These are phyloP conservation scores for Pinus albicaulis DNA, from an alignment of 75 land plant genomes.

Conservation along the genomic window DNA sequence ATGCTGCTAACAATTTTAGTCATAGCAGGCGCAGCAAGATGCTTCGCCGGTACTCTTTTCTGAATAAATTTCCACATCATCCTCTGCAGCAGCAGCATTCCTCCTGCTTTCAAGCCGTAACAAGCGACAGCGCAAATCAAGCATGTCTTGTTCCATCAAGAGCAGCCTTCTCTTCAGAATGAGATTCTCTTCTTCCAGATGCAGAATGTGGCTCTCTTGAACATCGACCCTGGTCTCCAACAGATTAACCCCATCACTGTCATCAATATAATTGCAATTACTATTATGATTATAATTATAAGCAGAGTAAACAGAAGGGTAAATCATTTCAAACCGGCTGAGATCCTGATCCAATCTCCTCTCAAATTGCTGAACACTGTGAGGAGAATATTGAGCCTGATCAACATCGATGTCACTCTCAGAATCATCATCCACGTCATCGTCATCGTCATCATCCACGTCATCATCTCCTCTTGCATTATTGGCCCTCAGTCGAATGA, in stretches of 20 bases:
- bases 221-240: conserved; percentile 69
- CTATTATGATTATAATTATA: background rate
- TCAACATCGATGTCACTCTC: conserved; percentile 85
- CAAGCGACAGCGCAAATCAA: conserved; percentile 69
- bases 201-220: conserved; percentile 76
- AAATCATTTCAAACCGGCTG: conserved; percentile 91
- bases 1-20: too few species aligned
- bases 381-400: conserved; percentile 15
- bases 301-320: conserved; percentile 33
- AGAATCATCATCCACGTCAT: conserved; percentile 32
- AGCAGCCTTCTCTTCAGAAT: conserved; percentile 83
- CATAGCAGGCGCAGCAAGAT: too few species aligned
- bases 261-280: conserved; percentile 1
- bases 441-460: conserved; percentile 40
- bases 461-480: conserved; percentile 12
- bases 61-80: conserved; percentile 21
- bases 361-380: conserved; percentile 67
- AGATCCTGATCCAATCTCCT: conserved; percentile 90
- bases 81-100: conserved; percentile 13
- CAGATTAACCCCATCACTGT: conserved; percentile 25
- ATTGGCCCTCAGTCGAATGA: conserved; percentile 73
- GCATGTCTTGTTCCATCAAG: conserved; percentile 81
- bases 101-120: conserved; percentile 23
- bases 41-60: conserved; percentile 34
- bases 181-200: conserved; percentile 92